Evolutionary conservation across 108 stramenopile species (phyloP).

Genomic region (Nitzschia inconspicua): DNA sequence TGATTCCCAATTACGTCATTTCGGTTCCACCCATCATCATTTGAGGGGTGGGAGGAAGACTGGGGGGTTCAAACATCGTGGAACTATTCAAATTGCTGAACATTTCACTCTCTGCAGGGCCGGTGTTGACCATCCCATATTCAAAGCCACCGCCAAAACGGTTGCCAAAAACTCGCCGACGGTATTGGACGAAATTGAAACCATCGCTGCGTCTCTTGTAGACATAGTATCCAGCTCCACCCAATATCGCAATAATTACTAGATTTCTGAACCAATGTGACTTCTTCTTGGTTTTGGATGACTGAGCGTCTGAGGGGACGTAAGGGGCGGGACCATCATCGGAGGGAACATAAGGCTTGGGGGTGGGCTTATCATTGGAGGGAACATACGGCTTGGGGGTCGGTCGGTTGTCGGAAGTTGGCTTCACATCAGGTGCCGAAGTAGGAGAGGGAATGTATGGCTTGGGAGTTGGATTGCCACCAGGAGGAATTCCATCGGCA

Average conservation of each 20-base stretch:
- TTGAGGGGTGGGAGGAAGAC: conserved; percentile 74
- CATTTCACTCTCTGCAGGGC: conserved; percentile 47
- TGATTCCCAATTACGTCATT: too few species aligned
- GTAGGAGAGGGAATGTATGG: conserved; percentile 11
- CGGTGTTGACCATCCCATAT: conserved; percentile 35
- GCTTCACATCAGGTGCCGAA: conserved; percentile 1
- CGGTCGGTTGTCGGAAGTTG: conserved; percentile 23
- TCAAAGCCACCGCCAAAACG: conserved; percentile 20
- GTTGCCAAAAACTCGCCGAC: conserved; percentile 44
- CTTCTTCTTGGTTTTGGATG: conserved; percentile 20
- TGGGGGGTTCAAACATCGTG: conserved; percentile 75
- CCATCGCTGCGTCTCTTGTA: conserved; percentile 57
- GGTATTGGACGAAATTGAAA: conserved; percentile 70
- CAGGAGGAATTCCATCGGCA: conserved; percentile 16
- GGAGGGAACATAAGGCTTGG: conserved; percentile 38
- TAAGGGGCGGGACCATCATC: conserved; percentile 33
- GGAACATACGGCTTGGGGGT: conserved; percentile 28
- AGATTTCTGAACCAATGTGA: conserved; percentile 54
- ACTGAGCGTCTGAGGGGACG: conserved; percentile 9
- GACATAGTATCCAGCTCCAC: conserved; percentile 44
- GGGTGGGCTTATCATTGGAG: conserved; percentile 14
- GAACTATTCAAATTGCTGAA: conserved; percentile 59
- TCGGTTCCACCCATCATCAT: too few species aligned
- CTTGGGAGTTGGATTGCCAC: conserved; percentile 16
- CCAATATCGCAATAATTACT: conserved; percentile 42